Evolutionary conservation across 768 basidiomycete genomes (phyloP).

Genomic region (Tylopilus sp.): DNA sequence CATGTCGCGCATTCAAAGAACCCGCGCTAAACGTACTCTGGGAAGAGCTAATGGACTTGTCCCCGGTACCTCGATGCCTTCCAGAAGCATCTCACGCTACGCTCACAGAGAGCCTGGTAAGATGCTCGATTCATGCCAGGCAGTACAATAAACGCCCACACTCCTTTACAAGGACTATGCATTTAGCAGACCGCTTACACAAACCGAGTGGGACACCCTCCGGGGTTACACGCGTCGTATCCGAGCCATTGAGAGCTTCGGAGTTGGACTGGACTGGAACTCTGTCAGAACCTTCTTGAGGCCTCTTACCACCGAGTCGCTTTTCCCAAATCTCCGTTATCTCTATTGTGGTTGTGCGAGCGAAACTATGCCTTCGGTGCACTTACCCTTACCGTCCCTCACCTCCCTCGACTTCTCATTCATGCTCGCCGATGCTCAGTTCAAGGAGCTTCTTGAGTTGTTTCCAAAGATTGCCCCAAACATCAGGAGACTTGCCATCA

Average conservation of each 20-base stretch:
- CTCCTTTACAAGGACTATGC: background rate
- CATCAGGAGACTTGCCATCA: background rate
- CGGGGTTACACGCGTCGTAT: background rate
- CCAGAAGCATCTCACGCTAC: background rate
- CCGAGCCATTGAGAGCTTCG: background rate
- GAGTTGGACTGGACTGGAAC: background rate
- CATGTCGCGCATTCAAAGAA: background rate
- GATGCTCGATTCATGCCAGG: background rate
- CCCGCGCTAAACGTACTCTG: background rate
- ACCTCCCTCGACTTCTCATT: background rate
- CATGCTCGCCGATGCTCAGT: background rate
- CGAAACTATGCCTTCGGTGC: background rate
- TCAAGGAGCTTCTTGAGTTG: too few relatives aligned
- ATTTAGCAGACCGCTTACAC: background rate
- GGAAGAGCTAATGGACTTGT: background rate
- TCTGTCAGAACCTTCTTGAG: background rate
- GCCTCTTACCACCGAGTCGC: background rate
- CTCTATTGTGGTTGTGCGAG: background rate
- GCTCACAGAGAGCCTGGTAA: background rate
- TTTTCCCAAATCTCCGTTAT: background rate
- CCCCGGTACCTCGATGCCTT: background rate
- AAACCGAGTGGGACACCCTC: background rate
- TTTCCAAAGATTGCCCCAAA: background rate
- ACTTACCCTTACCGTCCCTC: background rate
- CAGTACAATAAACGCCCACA: too few relatives aligned